phyloP scores from a whole-genome alignment of 495 filamentous ascomycete genomes.

The Hypoxylon perforatum region DNA sequence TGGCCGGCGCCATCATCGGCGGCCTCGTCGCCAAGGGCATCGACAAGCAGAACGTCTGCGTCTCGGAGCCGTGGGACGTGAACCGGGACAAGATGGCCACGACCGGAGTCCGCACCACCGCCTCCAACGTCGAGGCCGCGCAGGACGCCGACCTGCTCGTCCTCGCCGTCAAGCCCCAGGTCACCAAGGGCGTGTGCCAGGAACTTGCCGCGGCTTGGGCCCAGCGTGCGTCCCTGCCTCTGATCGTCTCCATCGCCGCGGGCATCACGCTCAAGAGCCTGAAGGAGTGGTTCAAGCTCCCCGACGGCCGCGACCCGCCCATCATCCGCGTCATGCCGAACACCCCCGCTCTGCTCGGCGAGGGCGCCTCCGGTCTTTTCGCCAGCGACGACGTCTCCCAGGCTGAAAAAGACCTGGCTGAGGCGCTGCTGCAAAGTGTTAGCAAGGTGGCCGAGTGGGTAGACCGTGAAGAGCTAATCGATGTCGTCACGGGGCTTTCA shows the following conservation, averaged over 20 bases:
- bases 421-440: constrained; percentile 44
- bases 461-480: constrained; percentile 48
- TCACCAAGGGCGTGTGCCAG: constrained; percentile 48
- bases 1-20: constrained; percentile 54
- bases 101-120: constrained; percentile 46
- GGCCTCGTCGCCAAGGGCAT: constrained; percentile 49
- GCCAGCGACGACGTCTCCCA: constrained; percentile 45
- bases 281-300: constrained; percentile 46
- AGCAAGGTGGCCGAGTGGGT: constrained; percentile 50
- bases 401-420: constrained; percentile 46
- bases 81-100: constrained; percentile 49
- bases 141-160: constrained; percentile 47
- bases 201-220: constrained; percentile 48
- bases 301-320: constrained; percentile 45
- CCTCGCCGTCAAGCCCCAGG: constrained; percentile 52
- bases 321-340: constrained; percentile 54
- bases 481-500: constrained; percentile 52
- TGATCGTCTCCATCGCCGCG: constrained; percentile 53
- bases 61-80: constrained; percentile 52
- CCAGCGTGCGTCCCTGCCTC: constrained; percentile 46
- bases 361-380: constrained; percentile 51
- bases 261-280: constrained; percentile 48
- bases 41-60: constrained; percentile 55
- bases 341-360: constrained; percentile 52
- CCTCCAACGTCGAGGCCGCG: constrained; percentile 48